Base-by-base conservation (phyloP, 208 protist species). In the Borovskyia barvae region DNA sequence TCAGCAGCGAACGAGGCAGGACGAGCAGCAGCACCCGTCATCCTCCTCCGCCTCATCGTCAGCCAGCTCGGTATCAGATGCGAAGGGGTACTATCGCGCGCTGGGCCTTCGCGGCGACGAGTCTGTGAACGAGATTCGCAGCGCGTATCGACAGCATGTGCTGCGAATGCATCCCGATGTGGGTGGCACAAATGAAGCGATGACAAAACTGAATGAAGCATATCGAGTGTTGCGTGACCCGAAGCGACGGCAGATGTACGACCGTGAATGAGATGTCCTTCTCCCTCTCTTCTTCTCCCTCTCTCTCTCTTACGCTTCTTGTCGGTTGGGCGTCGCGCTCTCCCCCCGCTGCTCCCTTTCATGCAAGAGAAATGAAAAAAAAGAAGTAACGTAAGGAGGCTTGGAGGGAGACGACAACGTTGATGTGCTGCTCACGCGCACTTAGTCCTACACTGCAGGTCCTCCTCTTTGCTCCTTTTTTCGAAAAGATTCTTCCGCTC, bases 201-300 rank as follows among this genome's bases (percentile, higher is more conserved):
- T 95, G 82, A 46, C 60, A 5, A 82, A 85, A 48, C 39, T 91
- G 40, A 93, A 94, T 51, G 82, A 92, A 52, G 98, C 98, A 9
- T 99, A 99, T 71, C 96, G 98, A 36, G 93, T 99, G 4, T 80
- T 99, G 22, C 86, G 78, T n/a, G 96, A 99, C 48, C 63, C 80
- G 15, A 61, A 98, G 66, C 97, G 98, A 52, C 83, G 97, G 32
- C 70, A 73, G 25, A 69, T 97, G 17, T 99, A 99, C 69, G 98
- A 99, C 46, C 62, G 45, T 28, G 14, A 46, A n/a, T 49, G 32
- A 30, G 20, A 30, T 25, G 17, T 30, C 22, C n/a, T 15, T 29
- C 43, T 12, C 20, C 11, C 36, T 0, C 46, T 9, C 19, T n/a
- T n/a, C n/a, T n/a, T n/a, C n/a, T n/a, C n/a, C 50, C 4, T 30